These are phyloP conservation scores for Chytridiales sp. DNA, from an alignment of 371 early-diverging fungal species.

Conservation along the genomic window DNA sequence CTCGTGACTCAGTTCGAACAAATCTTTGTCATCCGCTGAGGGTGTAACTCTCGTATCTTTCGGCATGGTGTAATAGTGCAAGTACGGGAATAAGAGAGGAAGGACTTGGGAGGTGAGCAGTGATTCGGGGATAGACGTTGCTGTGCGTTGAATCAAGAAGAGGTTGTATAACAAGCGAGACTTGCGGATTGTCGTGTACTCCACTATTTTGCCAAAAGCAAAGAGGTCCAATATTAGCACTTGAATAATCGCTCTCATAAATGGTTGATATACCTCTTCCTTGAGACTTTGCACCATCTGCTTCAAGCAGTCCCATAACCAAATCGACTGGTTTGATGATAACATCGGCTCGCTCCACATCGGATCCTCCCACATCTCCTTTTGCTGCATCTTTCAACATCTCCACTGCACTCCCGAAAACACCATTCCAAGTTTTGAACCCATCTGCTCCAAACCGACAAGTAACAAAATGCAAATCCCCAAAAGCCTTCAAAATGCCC, in stretches of 20 bases:
- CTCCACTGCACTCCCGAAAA: slow-evolving; percentile 15
- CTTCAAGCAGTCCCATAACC: neutral
- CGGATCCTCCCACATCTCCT: neutral
- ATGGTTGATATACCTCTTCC: too few relatives aligned
- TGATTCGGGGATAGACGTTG: slow-evolving; percentile 12
- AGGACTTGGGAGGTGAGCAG: slow-evolving; percentile 14
- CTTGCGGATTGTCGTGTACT: slow-evolving; percentile 12
- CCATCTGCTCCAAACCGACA: slow-evolving; percentile 33
- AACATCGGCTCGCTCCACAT: neutral
- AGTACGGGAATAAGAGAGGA: slow-evolving; percentile 22
- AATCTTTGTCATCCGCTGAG: slow-evolving; percentile 30
- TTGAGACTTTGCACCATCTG: too few relatives aligned
- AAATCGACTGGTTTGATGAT: too few relatives aligned
- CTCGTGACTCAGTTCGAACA: slow-evolving; percentile 37
- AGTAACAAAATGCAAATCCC: slow-evolving; percentile 37
- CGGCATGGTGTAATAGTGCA: slow-evolving; percentile 10
- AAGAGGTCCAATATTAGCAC: neutral
- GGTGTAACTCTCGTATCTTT: too few relatives aligned
- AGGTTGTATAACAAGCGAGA: slow-evolving; percentile 25
- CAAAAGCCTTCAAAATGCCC: slow-evolving; percentile 8
- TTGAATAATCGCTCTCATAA: slow-evolving; percentile 13
- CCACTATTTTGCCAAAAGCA: too few relatives aligned
- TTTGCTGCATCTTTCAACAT: slow-evolving; percentile 13
- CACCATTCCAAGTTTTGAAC: slow-evolving; percentile 31
- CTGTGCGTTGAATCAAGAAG: slow-evolving; percentile 19